Evolutionary conservation across 2,329 filamentous ascomycete species (phyloP), one percentile per base, ranked within the genome.

Genomic region (Chaetomiaceae sp.): DNA sequence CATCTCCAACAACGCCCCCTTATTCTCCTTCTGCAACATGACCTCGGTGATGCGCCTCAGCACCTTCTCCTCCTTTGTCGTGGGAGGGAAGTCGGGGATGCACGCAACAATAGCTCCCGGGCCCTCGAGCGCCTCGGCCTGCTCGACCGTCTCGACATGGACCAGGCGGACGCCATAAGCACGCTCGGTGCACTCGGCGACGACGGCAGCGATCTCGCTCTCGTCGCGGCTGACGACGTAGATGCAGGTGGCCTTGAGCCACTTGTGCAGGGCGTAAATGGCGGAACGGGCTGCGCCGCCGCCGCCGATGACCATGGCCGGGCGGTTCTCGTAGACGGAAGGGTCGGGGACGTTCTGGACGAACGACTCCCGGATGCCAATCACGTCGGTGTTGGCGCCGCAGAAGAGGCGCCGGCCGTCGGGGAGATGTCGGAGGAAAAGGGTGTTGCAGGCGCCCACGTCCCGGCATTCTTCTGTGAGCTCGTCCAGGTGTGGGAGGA

Each of bases 331-430:
- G 62, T 81, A 81, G 39, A 70, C 65, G 13, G 64, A 55, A 8
- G 13, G 68, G 45, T 71, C 61, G 5, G 68, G 41, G 8, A 76
- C 65, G 59, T 83, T 85, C 57, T 78, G 75, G 43, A 75, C 67
- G 59, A 92, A 86, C 4, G 85, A 80, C 63, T 91, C 86, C 19
- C 86, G 78, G 55, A 92, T 84, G 25, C 88, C 88, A 50, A 89
- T 76, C 53, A 86, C 86, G 67, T 93, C 88, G 4, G 88, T 92
- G 71, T 93, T 92, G 38, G 87, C 86, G 47, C 87, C 88, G 66
- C 85, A 82, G 57, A 81, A 81, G 40, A 76, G 61, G 16, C 76
- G 71, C 30, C 69, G 68, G 44, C 77, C 75, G 41, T 73, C 66
- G 14, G 65, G 60, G 1, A 66, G 65, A 42, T 73, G 71, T 19